These are phyloP conservation scores for Trypanosoma grayi DNA, from an alignment of 208 protist species.

Conservation along the genomic window DNA sequence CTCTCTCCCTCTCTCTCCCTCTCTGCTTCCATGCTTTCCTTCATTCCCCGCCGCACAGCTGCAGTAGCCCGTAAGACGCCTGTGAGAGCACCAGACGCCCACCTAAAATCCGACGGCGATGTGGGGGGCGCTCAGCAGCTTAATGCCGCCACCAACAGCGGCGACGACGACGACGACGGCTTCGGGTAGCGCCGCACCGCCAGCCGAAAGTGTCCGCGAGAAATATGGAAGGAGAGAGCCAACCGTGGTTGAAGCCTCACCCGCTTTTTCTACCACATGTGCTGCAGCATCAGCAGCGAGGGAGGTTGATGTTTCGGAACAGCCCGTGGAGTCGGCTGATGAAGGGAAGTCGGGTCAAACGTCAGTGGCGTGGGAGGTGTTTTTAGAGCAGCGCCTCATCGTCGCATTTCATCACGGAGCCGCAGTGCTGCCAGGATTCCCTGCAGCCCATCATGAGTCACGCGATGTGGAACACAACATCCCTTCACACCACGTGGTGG, in stretches of 20 bases:
- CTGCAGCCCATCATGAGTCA: not conserved
- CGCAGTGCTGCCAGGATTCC: constrained; percentile 9
- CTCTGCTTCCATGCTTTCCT: no score
- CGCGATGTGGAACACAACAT: not conserved
- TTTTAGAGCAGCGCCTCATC: constrained; percentile 13
- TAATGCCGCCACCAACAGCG: constrained; percentile 5
- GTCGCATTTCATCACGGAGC: constrained; percentile 15
- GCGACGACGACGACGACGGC: no score
- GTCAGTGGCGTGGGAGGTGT: not conserved
- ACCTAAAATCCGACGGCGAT: no score
- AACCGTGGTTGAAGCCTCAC: not conserved
- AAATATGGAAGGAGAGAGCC: not conserved
- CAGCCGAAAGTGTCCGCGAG: not conserved
- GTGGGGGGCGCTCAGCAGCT: constrained; percentile 23
- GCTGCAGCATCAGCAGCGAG: not conserved
- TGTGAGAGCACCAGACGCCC: no score
- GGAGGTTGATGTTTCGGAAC: not conserved
- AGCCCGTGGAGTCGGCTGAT: not conserved
- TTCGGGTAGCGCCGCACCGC: not conserved
- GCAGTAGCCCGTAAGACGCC: no score
- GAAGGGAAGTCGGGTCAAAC: not conserved
- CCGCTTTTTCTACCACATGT: not conserved
- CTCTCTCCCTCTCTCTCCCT: no score
- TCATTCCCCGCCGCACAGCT: no score
- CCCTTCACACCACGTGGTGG: constrained; percentile 12